Evolutionary conservation across 2,329 filamentous ascomycete species (phyloP).

Genomic region (Aspergillus sp.): DNA sequence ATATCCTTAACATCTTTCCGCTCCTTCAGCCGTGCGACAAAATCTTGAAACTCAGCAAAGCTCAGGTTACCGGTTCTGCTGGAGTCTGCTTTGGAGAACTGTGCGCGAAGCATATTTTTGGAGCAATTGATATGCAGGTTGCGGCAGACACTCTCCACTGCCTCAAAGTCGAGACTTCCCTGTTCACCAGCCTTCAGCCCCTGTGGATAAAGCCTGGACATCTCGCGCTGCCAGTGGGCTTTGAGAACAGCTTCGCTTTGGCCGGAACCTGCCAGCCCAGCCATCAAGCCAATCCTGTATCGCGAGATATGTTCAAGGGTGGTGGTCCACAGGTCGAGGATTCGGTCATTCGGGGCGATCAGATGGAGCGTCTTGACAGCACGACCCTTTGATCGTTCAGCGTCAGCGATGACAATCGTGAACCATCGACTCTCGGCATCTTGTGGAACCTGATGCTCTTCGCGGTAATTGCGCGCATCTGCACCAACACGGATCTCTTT

Average conservation of each 20-base stretch:
- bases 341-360: constrained; percentile 70
- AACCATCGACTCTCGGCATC: constrained; percentile 74
- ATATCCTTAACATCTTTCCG: constrained; percentile 77
- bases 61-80: constrained; percentile 65
- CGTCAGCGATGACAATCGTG: constrained; percentile 81
- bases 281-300: constrained; percentile 86
- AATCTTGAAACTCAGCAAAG: constrained; percentile 78
- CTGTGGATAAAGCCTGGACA: constrained; percentile 63
- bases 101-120: constrained; percentile 67
- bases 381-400: constrained; percentile 71
- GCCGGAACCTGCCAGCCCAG: constrained; percentile 71
- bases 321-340: constrained; percentile 75
- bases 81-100: constrained; percentile 73
- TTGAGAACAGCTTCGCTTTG: constrained; percentile 80
- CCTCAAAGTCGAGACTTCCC: constrained; percentile 72
- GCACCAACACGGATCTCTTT: constrained; percentile 80
- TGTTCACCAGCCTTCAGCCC: constrained; percentile 51
- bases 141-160: constrained; percentile 80
- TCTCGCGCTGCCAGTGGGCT: constrained; percentile 82
- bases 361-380: constrained; percentile 79
- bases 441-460: constrained; percentile 72
- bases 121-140: constrained; percentile 91
- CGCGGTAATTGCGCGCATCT: constrained; percentile 84
- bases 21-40: constrained; percentile 79
- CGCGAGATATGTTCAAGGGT: constrained; percentile 82